phyloP scores from a whole-genome alignment of 805 yeast species.

The Zygosaccharomyces rouxii region DNA sequence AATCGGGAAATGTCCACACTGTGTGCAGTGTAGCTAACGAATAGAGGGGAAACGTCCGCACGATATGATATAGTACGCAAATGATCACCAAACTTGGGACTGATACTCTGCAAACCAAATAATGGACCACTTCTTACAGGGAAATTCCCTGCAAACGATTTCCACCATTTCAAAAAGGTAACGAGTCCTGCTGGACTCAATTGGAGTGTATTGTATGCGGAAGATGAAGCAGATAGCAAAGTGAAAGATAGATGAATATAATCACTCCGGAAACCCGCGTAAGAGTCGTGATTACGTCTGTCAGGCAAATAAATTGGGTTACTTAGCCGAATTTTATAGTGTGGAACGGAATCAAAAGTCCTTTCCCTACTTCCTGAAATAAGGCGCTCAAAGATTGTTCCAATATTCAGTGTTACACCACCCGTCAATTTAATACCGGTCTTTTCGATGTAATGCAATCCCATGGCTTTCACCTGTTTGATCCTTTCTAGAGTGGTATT shows the following conservation, averaged over 20 bases:
- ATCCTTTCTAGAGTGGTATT: conserved; percentile 17
- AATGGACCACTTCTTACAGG: conserved; percentile 75
- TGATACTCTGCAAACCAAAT: conserved; percentile 51
- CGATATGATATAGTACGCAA: conserved; percentile 75
- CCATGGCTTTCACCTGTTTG: conserved; percentile 23
- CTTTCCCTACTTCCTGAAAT: conserved; percentile 35
- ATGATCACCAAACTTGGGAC: conserved; percentile 70
- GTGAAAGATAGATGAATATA: conserved; percentile 69
- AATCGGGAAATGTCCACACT: conserved; percentile 34
- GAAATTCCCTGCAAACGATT: conserved; percentile 69
- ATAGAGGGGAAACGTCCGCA: conserved; percentile 67
- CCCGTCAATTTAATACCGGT: conserved; percentile 56
- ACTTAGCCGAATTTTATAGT: conserved; percentile 51
- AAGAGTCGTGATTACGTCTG: conserved; percentile 65
- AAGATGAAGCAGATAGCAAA: conserved; percentile 40
- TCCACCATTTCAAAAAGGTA: conserved; percentile 84
- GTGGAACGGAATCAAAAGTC: conserved; percentile 50
- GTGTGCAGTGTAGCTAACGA: conserved; percentile 66
- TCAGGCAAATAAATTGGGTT: conserved; percentile 54
- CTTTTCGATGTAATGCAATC: conserved; percentile 42
- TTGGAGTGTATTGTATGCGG: conserved; percentile 67
- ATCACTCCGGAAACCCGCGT: conserved; percentile 72
- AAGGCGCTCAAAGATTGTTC: conserved; percentile 53
- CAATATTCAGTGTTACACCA: conserved; percentile 53
- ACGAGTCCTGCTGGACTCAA: conserved; percentile 63